Conservation (phyloP, 2,329 filamentous ascomycete species). For the Fusarium oxysporum region DNA sequence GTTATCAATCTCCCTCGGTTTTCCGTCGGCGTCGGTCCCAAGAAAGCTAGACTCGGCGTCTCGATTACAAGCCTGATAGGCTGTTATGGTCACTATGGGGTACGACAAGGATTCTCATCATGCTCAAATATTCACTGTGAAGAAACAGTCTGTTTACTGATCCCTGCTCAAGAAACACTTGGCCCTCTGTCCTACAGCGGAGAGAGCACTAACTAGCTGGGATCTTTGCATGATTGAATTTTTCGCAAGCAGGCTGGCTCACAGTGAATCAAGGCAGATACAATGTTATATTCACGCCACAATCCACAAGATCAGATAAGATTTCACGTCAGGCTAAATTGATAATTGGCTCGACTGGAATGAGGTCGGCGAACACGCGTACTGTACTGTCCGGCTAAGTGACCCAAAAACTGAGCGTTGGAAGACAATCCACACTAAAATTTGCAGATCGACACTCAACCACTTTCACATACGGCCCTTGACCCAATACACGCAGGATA, state of each 20-base stretch:
- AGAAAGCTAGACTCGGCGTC: background rate
- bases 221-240: background rate
- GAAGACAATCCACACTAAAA: background rate
- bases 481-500: rapidly evolving
- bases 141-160: background rate
- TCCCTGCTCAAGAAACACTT: background rate
- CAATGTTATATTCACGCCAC: background rate
- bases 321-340: background rate
- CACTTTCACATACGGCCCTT: rapidly evolving
- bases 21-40: background rate
- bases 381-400: background rate
- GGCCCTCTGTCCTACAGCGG: background rate
- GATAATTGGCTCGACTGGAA: background rate
- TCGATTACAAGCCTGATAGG: background rate
- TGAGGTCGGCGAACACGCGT: background rate
- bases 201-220: background rate
- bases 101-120: rapidly evolving
- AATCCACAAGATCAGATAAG: background rate
- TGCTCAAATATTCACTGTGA: background rate
- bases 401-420: too few species aligned
- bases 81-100: rapidly evolving
- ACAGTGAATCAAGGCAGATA: background rate
- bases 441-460: background rate
- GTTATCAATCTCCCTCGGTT: background rate
- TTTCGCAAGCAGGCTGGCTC: background rate